Evolutionary conservation across 1,284 basidiomycete species (phyloP).

Genomic region (Pyrrhoderma lamaoense): DNA sequence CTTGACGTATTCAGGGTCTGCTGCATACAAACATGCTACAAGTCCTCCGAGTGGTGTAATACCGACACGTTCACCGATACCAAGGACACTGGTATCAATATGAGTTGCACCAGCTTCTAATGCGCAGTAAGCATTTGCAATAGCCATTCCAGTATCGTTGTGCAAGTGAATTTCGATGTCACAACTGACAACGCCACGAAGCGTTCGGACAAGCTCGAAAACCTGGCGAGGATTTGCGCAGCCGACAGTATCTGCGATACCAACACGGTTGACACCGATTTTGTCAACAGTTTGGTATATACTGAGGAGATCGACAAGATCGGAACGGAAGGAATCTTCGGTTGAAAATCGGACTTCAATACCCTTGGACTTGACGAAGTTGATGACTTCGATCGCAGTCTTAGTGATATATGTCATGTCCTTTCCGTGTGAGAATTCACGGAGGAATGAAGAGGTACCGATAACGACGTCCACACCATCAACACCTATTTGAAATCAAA

Average conservation of each 20-base stretch:
- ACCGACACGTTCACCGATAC: conserved; percentile 98
- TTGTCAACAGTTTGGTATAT: conserved; percentile 99
- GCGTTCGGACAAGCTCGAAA: conserved; percentile 95
- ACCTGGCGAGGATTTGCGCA: conserved; percentile 99
- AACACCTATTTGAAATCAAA: conserved; percentile 53
- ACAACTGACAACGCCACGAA: conserved; percentile 91
- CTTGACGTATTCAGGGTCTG: conserved; percentile 98
- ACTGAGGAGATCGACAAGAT: conserved; percentile 95
- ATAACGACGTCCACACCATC: conserved; percentile 99
- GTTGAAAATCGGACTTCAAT: conserved; percentile 99
- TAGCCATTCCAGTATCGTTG: conserved; percentile 97
- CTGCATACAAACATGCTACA: conserved; percentile 93
- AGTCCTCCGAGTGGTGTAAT: conserved; percentile 98
- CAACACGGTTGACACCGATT: conserved; percentile 98
- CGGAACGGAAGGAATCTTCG: conserved; percentile 99
- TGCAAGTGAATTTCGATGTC: conserved; percentile 99
- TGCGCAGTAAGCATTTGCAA: conserved; percentile 98
- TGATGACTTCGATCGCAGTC: conserved; percentile 96
- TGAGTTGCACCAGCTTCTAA: conserved; percentile 99
- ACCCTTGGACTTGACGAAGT: conserved; percentile 99
- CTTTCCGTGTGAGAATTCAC: conserved; percentile 99
- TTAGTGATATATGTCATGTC: conserved; percentile 99
- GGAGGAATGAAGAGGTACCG: conserved; percentile 97
- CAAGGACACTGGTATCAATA: conserved; percentile 94
- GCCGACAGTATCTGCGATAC: conserved; percentile 98